Conservation (phyloP, 768 basidiomycete genomes). For the Termitomyces sp. region DNA sequence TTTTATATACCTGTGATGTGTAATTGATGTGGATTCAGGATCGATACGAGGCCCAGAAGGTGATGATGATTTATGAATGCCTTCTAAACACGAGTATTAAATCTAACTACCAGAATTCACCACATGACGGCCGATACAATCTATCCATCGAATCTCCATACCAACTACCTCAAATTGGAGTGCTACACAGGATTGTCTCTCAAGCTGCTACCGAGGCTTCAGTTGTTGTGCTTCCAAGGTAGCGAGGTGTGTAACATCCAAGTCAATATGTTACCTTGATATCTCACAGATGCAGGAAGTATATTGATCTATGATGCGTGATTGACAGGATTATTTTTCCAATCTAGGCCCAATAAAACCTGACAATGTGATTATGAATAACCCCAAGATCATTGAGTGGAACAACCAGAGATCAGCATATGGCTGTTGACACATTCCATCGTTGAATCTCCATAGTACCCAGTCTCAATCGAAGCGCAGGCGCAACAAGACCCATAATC, state of each 20-base stretch:
- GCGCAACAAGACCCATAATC: too few species aligned
- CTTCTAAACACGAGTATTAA: background rate
- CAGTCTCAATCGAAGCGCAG: too few species aligned
- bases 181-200: background rate
- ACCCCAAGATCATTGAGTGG: background rate
- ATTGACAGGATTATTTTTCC: background rate
- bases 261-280: background rate
- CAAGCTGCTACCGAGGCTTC: background rate
- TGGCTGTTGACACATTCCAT: background rate
- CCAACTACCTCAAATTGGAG: background rate
- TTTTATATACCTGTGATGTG: background rate
- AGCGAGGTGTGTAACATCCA: background rate
- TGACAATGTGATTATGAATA: background rate
- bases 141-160: background rate
- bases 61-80: background rate
- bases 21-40: background rate
- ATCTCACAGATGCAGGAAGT: background rate
- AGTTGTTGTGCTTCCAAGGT: background rate
- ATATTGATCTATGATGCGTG: background rate
- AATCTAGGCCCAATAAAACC: background rate
- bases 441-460: too few species aligned
- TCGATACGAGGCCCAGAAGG: background rate
- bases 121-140: background rate
- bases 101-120: background rate
- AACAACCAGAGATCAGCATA: background rate